phyloP scores from a whole-genome alignment of 345 rosid species.

The Sonneratia alba region DNA sequence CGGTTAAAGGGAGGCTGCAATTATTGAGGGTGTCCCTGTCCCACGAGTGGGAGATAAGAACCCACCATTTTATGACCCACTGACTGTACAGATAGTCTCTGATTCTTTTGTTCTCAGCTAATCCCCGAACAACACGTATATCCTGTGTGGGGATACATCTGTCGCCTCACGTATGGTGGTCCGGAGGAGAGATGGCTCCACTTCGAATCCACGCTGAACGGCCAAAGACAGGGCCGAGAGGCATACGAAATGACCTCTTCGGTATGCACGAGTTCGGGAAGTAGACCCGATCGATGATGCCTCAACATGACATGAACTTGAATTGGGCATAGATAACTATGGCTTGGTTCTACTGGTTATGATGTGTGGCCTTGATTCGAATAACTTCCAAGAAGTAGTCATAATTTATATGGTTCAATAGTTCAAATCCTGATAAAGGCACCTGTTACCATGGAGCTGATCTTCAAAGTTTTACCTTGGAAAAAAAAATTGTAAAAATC shows the following conservation, averaged over 20 bases:
- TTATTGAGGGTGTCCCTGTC: slow-evolving; percentile 20
- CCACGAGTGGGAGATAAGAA: slow-evolving; percentile 9
- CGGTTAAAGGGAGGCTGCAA: slow-evolving; percentile 18
- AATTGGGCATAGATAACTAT: neutral
- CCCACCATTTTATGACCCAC: slow-evolving; percentile 16
- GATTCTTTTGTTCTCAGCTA: neutral
- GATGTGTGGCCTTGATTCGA: neutral
- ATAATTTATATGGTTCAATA: too few relatives aligned
- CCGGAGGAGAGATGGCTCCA: neutral
- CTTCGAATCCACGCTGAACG: neutral
- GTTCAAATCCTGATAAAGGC: too few relatives aligned
- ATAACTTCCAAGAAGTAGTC: neutral
- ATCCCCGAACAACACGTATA: neutral
- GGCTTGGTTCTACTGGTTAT: neutral
- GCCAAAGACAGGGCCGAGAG: neutral
- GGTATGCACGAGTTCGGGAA: too few relatives aligned
- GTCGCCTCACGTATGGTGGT: neutral
- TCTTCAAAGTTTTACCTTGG: too few relatives aligned
- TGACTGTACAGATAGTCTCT: slow-evolving; percentile 6
- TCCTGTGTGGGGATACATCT: neutral
- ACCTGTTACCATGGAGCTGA: too few relatives aligned
- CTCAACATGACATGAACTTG: neutral
- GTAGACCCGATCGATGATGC: neutral
- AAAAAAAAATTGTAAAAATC: too few relatives aligned
- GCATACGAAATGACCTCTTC: neutral